Conservation (phyloP, 176 grass and related monocot species). For the Carex kokanica region DNA sequence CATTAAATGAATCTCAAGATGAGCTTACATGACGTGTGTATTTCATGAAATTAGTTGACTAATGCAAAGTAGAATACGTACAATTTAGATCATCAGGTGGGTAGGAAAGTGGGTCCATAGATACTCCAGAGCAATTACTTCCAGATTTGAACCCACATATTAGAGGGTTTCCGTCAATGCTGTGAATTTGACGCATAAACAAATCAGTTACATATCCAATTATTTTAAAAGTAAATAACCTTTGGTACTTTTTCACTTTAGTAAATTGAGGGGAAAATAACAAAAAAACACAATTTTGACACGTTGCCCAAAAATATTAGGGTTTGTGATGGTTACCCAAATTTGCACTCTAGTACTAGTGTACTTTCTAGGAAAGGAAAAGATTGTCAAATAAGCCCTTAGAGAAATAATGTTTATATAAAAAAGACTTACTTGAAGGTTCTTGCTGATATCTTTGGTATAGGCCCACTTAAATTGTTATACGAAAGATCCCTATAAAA, state of each 20-base stretch:
- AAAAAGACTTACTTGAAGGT: slow-evolving; percentile 63
- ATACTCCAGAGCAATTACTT: slow-evolving; percentile 73
- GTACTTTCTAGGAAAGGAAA: neutral
- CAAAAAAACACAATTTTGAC: neutral
- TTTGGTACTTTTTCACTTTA: neutral
- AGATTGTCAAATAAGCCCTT: neutral
- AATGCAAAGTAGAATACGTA: slow-evolving; percentile 32
- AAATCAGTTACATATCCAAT: slow-evolving; percentile 9
- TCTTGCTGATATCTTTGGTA: slow-evolving; percentile 60
- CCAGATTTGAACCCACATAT: slow-evolving; percentile 54
- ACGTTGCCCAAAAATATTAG: neutral
- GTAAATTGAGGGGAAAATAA: neutral
- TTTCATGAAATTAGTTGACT: neutral
- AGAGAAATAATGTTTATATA: slow-evolving; percentile 22
- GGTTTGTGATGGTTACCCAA: neutral
- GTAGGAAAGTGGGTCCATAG: slow-evolving; percentile 74
- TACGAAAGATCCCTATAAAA: slow-evolving; percentile 66
- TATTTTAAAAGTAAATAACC: neutral
- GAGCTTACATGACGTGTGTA: neutral
- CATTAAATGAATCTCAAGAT: neutral
- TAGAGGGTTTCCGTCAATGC: slow-evolving; percentile 76
- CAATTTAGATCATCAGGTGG: slow-evolving; percentile 82
- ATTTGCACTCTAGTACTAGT: neutral
- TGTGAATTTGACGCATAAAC: slow-evolving; percentile 32
- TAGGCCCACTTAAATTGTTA: slow-evolving; percentile 72